Evolutionary conservation across 2,329 filamentous ascomycete genomes (phyloP), one percentile per base, ranked within the genome.

Genomic region (Rugonectria rugulosa): DNA sequence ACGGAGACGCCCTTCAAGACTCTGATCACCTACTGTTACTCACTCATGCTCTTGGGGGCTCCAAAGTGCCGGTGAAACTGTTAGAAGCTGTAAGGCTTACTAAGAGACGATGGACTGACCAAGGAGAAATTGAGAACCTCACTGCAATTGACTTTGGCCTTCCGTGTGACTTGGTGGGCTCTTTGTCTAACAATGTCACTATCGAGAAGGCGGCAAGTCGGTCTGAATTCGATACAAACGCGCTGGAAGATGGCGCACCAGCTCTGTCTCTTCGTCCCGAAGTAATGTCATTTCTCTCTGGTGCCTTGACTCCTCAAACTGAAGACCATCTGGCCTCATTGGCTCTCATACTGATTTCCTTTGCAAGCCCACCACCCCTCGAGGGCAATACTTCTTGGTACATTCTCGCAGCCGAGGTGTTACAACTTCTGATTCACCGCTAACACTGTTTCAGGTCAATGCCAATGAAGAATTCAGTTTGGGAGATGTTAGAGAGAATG

Each of bases 361-460:
- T 70, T 37, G 57, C 62, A 2, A 70, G 67, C 10, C 71, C 71
- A 3, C 71, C 67, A 4, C 69, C 68, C 26, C 72, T 68, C 11
- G 71, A 73, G 40, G 71, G 71, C 6, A 70, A 72, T 17, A 60
- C 58, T 3, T 57, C 60, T 12, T 73, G 71, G 71, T 72, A 66
- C 14, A 52, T 9, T 2, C 3, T 3, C n/a, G 9, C 7, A 31
- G 10, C 27, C 19, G 23, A 20, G 8, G 21, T 4, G 5, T 9
- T 9, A 2, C 0, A n/a, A 14, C 8, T 0, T 5, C 2, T 5
- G 2, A 32, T 23, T 43, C 14, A 42, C 38, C 5, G 9, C 19
- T 9, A 2, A 24, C 12, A 7, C 1, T 15, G 4, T 2, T 10
- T 3, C 19, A 72, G 69, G 70, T 57, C 67, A 3, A 27, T 55